Conservation (phyloP, 164 flowering plant species). For the Annona squamosa region DNA sequence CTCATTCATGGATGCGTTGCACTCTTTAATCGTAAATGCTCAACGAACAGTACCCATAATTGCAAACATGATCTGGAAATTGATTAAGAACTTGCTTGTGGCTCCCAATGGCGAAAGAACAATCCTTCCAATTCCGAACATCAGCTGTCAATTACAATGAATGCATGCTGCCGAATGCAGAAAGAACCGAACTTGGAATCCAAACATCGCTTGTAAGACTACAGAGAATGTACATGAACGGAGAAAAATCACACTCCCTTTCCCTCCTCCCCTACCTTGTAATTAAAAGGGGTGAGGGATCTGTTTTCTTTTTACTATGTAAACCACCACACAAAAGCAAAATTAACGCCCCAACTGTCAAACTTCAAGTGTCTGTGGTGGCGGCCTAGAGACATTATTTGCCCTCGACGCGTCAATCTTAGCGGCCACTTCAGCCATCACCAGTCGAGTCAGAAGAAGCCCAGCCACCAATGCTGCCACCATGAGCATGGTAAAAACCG, state of each 20-base stretch:
- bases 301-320: background rate
- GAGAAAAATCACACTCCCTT: background rate
- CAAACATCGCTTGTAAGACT: too few species aligned
- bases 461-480: slow-evolving; percentile 59
- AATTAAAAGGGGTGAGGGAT: background rate
- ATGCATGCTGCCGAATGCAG: too few species aligned
- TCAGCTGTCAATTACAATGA: too few species aligned
- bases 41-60: too few species aligned
- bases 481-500: slow-evolving; percentile 73
- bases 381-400: background rate
- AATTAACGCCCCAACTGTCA: background rate
- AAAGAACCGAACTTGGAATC: too few species aligned
- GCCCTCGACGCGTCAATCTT: slow-evolving; percentile 36
- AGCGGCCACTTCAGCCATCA: slow-evolving; percentile 53
- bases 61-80: too few species aligned
- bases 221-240: background rate
- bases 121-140: too few species aligned
- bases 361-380: slow-evolving; percentile 1
- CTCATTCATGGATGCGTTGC: too few species aligned
- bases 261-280: background rate
- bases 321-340: background rate
- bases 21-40: too few species aligned
- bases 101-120: too few species aligned
- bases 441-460: slow-evolving; percentile 51
- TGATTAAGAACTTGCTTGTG: too few species aligned